A percentile compares a stretch with the other conserved stretches of the same genome.
Evolutionary conservation across 495 filamentous ascomycete genomes (phyloP).

Genomic region (Saxophila tyrrhenica): DNA sequence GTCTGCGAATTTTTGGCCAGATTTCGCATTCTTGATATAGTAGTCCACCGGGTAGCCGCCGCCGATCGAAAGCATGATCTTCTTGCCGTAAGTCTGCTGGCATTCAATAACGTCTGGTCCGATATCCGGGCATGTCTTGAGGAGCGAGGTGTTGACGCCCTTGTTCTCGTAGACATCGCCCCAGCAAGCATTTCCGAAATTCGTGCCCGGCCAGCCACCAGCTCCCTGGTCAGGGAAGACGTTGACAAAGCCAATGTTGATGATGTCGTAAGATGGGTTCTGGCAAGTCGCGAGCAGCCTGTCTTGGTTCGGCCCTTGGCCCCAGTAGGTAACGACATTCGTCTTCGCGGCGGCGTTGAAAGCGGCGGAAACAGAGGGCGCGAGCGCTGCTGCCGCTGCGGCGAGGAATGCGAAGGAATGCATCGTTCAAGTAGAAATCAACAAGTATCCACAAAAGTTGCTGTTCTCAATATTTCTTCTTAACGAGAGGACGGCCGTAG

Average conservation of each 20-base stretch:
- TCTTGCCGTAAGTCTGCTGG: conserved; percentile 29
- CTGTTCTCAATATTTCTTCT: background rate
- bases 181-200: conserved; percentile 58
- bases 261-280: conserved; percentile 50
- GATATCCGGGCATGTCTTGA: conserved; percentile 28
- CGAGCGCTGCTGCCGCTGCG: conserved; percentile 3
- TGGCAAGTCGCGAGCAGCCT: conserved; percentile 47
- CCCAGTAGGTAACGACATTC: conserved; percentile 47
- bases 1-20: conserved; percentile 42
- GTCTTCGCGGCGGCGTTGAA: conserved; percentile 24
- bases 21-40: conserved; percentile 26
- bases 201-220: conserved; percentile 46
- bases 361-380: conserved; percentile 13
- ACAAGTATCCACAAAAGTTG: background rate
- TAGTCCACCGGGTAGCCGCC: conserved; percentile 26
- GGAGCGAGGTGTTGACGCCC: conserved; percentile 21
- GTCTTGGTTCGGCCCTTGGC: conserved; percentile 36
- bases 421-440: conserved; percentile 3
- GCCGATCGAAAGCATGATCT: conserved; percentile 30
- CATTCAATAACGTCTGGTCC: conserved; percentile 26
- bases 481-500: background rate
- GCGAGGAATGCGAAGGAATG: conserved; percentile 6
- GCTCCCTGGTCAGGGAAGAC: conserved; percentile 45
- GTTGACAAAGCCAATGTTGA: conserved; percentile 56
- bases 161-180: conserved; percentile 24